Evolutionary conservation across 495 filamentous ascomycete genomes (phyloP), one percentile per base, ranked within the genome.

Genomic region (Baudoinia panamericana): DNA sequence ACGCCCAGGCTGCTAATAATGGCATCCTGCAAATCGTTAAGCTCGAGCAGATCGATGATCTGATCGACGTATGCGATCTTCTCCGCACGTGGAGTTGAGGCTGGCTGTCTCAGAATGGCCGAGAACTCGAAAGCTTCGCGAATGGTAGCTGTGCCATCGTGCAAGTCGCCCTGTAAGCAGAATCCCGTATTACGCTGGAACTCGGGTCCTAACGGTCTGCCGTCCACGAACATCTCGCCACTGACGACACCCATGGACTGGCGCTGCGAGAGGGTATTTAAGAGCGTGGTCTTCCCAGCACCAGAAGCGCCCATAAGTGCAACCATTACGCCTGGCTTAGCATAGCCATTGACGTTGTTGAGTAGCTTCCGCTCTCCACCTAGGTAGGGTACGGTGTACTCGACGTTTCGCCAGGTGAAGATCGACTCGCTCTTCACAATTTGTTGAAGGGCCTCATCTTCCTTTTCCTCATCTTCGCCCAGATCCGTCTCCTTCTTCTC

Each of bases 161-260:
- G 86, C 15, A 93, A 51, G 62, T 93, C 85, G 64, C 82, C 82
- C 57, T 94, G 85, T 56, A 92, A 75, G 49, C 81, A 84, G 60
- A 83, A 93, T 21, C 85, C 85, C 25, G 83, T 88, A 15, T 71
- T 70, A 16, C 85, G 71, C 53, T 87, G 82, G 59, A 93, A 94
- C 18, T 80, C 76, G 7, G 63, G 54, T 0, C 70, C 75, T 0
- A 85, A 68, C 0, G 70, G 61, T 21, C 71, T 70, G 13, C 84
- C 85, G 49, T 92, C 81, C 3, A 93, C 79, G 10, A 85, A 40
- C 56, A 61, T 61, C 30, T 59, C 54, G 5, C 56, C 56, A 9
- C 35, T 48, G 21, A 61, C 51, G 2, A 83, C 71, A 19, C 85
- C 85, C 48, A 70, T 71, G 13, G 67, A 76, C 54, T 84, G 75